A percentile compares a stretch with the other conserved stretches of the same genome.
Conservation (phyloP, 164 flowering plant species). For the Chimonanthus salicifolius region DNA sequence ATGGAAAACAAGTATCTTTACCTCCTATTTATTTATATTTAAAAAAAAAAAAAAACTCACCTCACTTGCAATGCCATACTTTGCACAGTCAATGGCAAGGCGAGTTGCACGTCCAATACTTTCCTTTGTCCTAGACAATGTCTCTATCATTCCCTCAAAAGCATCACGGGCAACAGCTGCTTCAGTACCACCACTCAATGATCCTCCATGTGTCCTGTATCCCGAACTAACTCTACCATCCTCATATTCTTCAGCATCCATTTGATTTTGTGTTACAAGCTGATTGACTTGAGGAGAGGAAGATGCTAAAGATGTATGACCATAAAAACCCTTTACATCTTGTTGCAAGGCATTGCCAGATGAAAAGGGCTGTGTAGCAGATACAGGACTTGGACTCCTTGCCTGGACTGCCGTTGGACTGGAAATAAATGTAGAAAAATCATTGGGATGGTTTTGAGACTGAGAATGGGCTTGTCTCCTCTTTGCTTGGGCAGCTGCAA, state of each 20-base stretch:
- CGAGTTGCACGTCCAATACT: constrained; percentile 99
- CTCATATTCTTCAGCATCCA: constrained; percentile 51
- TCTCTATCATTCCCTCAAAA: constrained; percentile 99
- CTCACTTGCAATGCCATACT: constrained; percentile 94
- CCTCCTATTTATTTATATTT: no score
- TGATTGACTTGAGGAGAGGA: constrained; percentile 44
- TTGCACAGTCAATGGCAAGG: constrained; percentile 96
- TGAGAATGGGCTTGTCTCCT: constrained; percentile 60
- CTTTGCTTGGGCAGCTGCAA: constrained; percentile 97
- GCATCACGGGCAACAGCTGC: constrained; percentile 99
- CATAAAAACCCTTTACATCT: constrained; percentile 36
- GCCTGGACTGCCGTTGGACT: constrained; percentile 29
- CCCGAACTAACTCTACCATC: constrained; percentile 62
- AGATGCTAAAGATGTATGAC: constrained; percentile 32
- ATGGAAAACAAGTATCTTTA: no score
- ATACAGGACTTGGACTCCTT: constrained; percentile 44
- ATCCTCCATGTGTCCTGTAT: constrained; percentile 43
- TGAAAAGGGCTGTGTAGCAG: constrained; percentile 28
- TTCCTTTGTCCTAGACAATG: constrained; percentile 94
- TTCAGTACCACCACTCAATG: constrained; percentile 93
- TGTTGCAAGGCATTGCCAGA: constrained; percentile 28
- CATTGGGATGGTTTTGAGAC: constrained; percentile 25
- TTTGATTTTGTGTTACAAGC: constrained; percentile 32
- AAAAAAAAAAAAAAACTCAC: constrained; percentile 29
- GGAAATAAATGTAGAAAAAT: constrained; percentile 21